Percentiles rank a stretch among this genome's conserved stretches.
These are phyloP conservation scores for Castanea mollissima DNA, from an alignment of 306 rosid species.

Conservation along the genomic window DNA sequence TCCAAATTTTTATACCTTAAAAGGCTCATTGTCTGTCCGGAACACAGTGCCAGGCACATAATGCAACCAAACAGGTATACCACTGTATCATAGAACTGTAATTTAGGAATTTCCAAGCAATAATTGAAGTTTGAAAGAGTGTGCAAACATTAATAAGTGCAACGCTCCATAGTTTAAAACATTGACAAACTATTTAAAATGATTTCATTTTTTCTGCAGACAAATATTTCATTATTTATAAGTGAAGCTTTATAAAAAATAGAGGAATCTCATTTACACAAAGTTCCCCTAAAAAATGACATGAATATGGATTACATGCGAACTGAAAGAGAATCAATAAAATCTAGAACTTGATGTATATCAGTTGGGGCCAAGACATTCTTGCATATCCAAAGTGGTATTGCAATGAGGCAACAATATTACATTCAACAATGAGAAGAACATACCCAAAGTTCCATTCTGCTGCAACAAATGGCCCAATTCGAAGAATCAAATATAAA, in stretches of 20 bases:
- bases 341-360: too few relatives aligned
- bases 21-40: constrained; percentile 75
- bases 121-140: constrained; percentile 5
- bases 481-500: constrained; percentile 51
- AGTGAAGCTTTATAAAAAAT: too few relatives aligned
- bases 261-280: too few relatives aligned
- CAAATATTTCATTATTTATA: too few relatives aligned
- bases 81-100: constrained; percentile 51
- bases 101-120: constrained; percentile 20
- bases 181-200: neutral
- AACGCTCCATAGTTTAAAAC: neutral
- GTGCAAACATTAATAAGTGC: neutral
- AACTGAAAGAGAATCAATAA: too few relatives aligned
- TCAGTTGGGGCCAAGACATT: too few relatives aligned
- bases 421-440: neutral
- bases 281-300: too few relatives aligned
- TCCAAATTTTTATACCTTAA: constrained; percentile 59
- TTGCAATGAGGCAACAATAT: neutral
- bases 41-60: constrained; percentile 83
- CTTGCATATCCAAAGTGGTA: too few relatives aligned
- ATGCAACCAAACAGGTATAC: constrained; percentile 95
- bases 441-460: constrained; percentile 56
- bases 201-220: neutral
- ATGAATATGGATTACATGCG: too few relatives aligned
- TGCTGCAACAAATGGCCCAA: constrained; percentile 58